phyloP scores from a whole-genome alignment of 495 filamentous ascomycete genomes.

The Penicillium argentinense region DNA sequence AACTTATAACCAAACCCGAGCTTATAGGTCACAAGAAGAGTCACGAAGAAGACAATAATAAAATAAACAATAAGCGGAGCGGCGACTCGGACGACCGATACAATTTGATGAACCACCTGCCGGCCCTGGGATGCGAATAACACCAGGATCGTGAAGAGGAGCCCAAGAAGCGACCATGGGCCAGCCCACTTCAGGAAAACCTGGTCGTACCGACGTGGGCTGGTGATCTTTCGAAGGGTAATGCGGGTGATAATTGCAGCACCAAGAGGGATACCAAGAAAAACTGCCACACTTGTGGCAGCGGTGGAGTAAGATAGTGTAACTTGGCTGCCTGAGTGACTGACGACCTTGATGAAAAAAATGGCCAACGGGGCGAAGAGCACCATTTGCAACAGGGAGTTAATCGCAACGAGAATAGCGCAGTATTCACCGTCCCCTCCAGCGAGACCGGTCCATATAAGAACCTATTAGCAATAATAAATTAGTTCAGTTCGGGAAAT shows the following conservation, averaged over 20 bases:
- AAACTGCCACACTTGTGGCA: constrained; percentile 76
- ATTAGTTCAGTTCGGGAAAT: background rate
- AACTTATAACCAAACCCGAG: constrained; percentile 72
- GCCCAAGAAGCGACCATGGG: constrained; percentile 78
- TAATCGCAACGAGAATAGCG: constrained; percentile 85
- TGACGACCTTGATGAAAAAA: constrained; percentile 74
- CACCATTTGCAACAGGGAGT: constrained; percentile 84
- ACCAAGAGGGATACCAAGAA: too few relatives aligned
- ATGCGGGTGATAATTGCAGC: constrained; percentile 75
- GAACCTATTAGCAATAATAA: constrained; percentile 45
- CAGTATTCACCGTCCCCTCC: constrained; percentile 82
- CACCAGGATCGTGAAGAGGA: constrained; percentile 83
- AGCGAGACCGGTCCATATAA: constrained; percentile 78
- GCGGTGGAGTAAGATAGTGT: constrained; percentile 66
- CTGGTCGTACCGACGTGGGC: constrained; percentile 61
- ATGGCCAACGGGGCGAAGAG: constrained; percentile 79
- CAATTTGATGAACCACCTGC: constrained; percentile 80
- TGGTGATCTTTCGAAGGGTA: constrained; percentile 51
- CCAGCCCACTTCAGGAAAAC: constrained; percentile 66
- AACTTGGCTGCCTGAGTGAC: constrained; percentile 28
- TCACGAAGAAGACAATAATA: constrained; percentile 66
- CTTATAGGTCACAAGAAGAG: constrained; percentile 55
- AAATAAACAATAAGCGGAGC: too few relatives aligned
- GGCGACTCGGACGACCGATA: constrained; percentile 76
- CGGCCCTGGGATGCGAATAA: constrained; percentile 80